Evolutionary conservation across 2,329 filamentous ascomycete species (phyloP).

Genomic region (Hypoxylon sp.): DNA sequence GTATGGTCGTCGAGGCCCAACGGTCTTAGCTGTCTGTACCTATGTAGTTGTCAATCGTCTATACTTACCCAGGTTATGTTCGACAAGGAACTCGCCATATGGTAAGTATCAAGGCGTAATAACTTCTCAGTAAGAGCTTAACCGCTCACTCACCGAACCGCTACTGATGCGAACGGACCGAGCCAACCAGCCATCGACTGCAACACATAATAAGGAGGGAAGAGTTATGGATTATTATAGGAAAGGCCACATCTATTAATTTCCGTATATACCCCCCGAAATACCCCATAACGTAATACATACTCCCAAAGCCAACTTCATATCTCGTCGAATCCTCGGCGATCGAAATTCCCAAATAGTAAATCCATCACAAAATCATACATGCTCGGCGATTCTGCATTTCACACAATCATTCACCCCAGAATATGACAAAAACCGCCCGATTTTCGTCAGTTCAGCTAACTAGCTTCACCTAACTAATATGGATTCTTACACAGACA

Average conservation of each 20-base stretch:
- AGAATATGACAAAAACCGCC: not conserved
- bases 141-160: too few species aligned
- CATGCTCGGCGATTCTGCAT: not conserved
- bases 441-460: not conserved
- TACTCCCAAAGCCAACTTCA: not conserved
- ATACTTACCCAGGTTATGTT: too few species aligned
- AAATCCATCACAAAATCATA: not conserved
- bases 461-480: slow-evolving; percentile 1
- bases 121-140: too few species aligned
- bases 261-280: not conserved
- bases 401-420: not conserved
- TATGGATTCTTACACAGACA: too few species aligned
- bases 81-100: too few species aligned
- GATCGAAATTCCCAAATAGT: not conserved
- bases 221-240: not conserved
- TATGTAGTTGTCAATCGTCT: too few species aligned
- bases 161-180: not conserved
- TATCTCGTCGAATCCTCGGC: not conserved
- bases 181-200: not conserved
- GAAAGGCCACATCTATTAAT: not conserved
- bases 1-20: not conserved
- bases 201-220: not conserved
- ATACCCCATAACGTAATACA: not conserved
- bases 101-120: too few species aligned
- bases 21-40: not conserved